Conservation (phyloP, 306 rosid genomes). For the Citrullus colocynthis region DNA sequence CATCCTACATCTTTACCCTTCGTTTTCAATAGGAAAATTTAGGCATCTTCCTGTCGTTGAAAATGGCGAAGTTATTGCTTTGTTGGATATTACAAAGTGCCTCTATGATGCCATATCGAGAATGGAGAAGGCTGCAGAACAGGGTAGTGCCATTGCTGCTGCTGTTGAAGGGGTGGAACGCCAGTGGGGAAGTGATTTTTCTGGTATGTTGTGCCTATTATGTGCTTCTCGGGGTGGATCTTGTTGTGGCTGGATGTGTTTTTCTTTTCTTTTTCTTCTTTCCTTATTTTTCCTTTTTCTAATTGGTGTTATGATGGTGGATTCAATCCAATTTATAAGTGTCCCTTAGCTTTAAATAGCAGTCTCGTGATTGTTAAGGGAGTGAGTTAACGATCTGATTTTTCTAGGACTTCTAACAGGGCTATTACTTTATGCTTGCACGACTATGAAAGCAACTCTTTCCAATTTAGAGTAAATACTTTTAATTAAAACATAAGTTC, state of each 20-base stretch:
- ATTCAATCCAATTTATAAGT: neutral
- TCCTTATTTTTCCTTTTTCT: neutral
- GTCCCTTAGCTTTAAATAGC: neutral
- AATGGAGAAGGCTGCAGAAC: conserved; percentile 92
- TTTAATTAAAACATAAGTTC: too few relatives aligned
- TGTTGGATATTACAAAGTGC: conserved; percentile 84
- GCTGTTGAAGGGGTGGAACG: conserved; percentile 87
- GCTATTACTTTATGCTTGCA: too few relatives aligned
- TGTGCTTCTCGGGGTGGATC: conserved; percentile 8
- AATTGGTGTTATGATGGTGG: neutral
- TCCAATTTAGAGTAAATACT: too few relatives aligned
- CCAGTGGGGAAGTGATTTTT: conserved; percentile 51
- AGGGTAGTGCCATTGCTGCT: conserved; percentile 86
- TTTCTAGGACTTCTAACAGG: too few relatives aligned
- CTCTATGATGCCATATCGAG: conserved; percentile 89
- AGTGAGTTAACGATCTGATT: neutral
- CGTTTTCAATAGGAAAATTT: conserved; percentile 57
- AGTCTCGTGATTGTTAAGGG: neutral
- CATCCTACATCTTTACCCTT: neutral
- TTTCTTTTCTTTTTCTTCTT: too few relatives aligned
- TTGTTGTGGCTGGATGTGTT: neutral
- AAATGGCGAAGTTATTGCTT: conserved; percentile 88
- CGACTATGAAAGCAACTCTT: too few relatives aligned
- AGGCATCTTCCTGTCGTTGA: conserved; percentile 98
- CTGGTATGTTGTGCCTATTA: conserved; percentile 38